Evolutionary conservation across 306 rosid species (phyloP).

Genomic region (Cucurbita pepo): DNA sequence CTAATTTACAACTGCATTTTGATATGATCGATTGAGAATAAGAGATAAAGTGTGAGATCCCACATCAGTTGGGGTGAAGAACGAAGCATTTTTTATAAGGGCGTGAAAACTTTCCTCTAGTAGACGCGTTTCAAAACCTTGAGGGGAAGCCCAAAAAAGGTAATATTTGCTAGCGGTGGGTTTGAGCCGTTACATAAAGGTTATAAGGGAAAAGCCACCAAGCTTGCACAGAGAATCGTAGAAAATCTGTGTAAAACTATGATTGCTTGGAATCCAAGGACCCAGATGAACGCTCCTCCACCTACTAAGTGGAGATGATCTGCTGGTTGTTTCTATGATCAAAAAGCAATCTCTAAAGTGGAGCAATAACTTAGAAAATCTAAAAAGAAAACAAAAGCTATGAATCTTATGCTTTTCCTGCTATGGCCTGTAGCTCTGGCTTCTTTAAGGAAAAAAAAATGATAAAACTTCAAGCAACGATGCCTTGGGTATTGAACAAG

Average conservation of each 20-base stretch:
- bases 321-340: not conserved
- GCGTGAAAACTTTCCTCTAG: no score
- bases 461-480: not conserved
- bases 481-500: constrained; percentile 1
- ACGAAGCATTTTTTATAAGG: no score
- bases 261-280: not conserved
- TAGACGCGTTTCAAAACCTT: no score
- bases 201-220: not conserved
- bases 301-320: not conserved
- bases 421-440: constrained; percentile 6
- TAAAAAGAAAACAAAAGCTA: not conserved
- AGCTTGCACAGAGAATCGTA: not conserved
- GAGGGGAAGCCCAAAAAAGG: no score
- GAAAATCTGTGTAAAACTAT: not conserved
- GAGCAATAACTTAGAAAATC: constrained; percentile 3
- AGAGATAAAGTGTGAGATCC: not conserved
- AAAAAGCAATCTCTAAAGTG: not conserved
- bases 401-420: constrained; percentile 4
- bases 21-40: not conserved
- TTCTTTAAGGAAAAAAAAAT: not conserved
- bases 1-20: not conserved
- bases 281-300: not conserved
- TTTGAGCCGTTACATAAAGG: not conserved
- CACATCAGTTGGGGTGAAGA: no score
- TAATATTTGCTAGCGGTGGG: no score